Evolutionary conservation across 768 basidiomycete species (phyloP).

Genomic region (Lentinula sp.): DNA sequence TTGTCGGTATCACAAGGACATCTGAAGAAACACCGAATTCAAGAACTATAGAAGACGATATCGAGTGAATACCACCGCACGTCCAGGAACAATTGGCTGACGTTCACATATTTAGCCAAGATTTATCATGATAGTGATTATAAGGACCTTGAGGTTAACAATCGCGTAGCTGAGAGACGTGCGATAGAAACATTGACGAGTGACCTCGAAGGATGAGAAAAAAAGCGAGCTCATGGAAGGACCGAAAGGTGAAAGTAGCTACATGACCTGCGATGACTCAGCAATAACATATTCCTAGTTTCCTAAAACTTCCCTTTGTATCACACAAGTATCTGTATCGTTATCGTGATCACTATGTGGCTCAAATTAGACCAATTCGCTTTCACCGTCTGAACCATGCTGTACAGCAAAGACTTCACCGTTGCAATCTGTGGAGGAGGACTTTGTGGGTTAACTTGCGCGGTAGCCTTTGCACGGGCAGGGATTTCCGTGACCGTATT

Average conservation of each 20-base stretch:
- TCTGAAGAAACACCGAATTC: conserved; percentile 27
- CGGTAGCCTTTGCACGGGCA: conserved; percentile 32
- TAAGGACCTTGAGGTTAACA: conserved; percentile 71
- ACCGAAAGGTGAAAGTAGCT: neutral
- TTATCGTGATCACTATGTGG: neutral
- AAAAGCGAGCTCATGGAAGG: conserved; percentile 28
- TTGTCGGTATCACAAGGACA: conserved; percentile 54
- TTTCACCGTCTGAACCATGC: neutral
- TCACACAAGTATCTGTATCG: neutral
- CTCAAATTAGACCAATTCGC: neutral
- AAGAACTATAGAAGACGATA: neutral
- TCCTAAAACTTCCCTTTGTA: neutral
- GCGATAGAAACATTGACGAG: conserved; percentile 69
- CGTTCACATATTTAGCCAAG: neutral
- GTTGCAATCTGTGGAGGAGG: conserved; percentile 54
- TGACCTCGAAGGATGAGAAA: conserved; percentile 79
- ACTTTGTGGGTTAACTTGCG: conserved; percentile 45
- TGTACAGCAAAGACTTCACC: conserved; percentile 30
- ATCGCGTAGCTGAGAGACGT: conserved; percentile 72
- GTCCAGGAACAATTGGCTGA: conserved; percentile 81
- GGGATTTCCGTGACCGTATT: conserved; percentile 45
- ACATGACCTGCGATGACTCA: neutral
- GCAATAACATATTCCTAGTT: neutral
- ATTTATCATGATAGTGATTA: neutral
- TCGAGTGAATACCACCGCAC: conserved; percentile 42